phyloP scores from a whole-genome alignment of 2,329 filamentous ascomycete genomes.

The Colletotrichum gloeosporioides region DNA sequence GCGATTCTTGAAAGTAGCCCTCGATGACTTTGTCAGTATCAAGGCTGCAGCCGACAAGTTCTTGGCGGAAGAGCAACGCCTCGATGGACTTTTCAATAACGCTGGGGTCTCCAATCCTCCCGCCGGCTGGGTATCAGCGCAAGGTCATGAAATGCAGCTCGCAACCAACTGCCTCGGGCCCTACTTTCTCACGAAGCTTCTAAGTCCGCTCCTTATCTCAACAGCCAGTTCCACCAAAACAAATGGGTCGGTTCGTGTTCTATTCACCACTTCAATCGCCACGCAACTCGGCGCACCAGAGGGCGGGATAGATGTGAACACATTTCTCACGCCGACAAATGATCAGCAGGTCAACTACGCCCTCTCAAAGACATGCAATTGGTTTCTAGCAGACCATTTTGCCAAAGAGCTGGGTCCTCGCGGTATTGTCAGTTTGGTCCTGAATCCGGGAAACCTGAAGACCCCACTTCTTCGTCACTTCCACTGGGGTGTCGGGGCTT shows the following conservation, averaged over 20 bases:
- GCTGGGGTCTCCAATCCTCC: conserved; percentile 36
- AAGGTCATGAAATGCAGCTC: conserved; percentile 27
- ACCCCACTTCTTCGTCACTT: conserved; percentile 38
- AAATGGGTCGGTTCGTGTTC: conserved; percentile 34
- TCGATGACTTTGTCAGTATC: conserved; percentile 32
- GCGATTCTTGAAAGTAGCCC: conserved; percentile 46
- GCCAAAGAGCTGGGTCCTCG: conserved; percentile 28
- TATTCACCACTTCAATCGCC: conserved; percentile 34
- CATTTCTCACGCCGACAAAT: conserved; percentile 12
- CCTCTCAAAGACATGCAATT: conserved; percentile 33
- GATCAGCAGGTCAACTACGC: conserved; percentile 31
- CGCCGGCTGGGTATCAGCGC: conserved; percentile 25
- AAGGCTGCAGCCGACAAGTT: conserved; percentile 32
- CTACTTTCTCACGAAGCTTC: conserved; percentile 27
- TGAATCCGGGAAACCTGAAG: conserved; percentile 45
- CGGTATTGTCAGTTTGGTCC: conserved; percentile 21
- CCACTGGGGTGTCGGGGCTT: conserved; percentile 12
- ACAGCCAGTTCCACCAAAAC: neutral
- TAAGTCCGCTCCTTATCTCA: conserved; percentile 23
- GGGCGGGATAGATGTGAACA: conserved; percentile 27
- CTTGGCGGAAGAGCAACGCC: conserved; percentile 29
- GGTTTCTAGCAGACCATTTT: conserved; percentile 33
- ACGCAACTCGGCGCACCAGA: conserved; percentile 29
- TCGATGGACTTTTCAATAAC: conserved; percentile 43
- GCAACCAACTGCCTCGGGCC: conserved; percentile 28